Conservation (phyloP, 306 rosid species). For the Albizia julibrissin region DNA sequence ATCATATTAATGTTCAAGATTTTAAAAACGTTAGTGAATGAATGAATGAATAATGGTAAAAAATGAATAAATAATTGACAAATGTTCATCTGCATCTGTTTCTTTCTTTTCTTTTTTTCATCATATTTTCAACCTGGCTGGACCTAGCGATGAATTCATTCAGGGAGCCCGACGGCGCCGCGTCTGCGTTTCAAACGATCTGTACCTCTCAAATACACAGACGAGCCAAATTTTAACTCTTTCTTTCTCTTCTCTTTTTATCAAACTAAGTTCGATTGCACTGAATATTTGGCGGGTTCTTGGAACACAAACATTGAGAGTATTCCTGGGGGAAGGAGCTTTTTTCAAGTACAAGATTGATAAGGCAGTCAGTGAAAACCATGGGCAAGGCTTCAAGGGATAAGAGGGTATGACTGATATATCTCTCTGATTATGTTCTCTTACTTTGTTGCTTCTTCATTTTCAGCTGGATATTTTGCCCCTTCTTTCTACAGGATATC, state of each 20-base stretch:
- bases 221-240: not conserved
- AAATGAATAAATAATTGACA: too few relatives aligned
- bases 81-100: too few relatives aligned
- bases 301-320: not conserved
- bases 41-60: too few relatives aligned
- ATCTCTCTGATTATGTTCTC: not conserved
- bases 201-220: not conserved
- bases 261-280: not conserved
- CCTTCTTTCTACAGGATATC: slow-evolving; percentile 57
- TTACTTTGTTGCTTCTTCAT: slow-evolving; percentile 6
- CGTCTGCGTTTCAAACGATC: not conserved
- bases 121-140: not conserved
- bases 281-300: not conserved
- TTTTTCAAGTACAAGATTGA: not conserved
- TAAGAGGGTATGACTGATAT: slow-evolving; percentile 62
- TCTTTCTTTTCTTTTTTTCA: too few relatives aligned
- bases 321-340: not conserved
- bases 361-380: not conserved
- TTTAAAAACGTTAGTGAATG: too few relatives aligned
- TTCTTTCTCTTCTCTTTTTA: not conserved
- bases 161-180: too few relatives aligned
- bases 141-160: not conserved
- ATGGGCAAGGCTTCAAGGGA: slow-evolving; percentile 99
- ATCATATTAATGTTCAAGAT: too few relatives aligned
- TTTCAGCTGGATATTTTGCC: not conserved